A percentile compares a stretch with the other conserved stretches of the same genome.
Conservation (phyloP, 352 stramenopile species). For the Thalassiosira livingstoniorum region DNA sequence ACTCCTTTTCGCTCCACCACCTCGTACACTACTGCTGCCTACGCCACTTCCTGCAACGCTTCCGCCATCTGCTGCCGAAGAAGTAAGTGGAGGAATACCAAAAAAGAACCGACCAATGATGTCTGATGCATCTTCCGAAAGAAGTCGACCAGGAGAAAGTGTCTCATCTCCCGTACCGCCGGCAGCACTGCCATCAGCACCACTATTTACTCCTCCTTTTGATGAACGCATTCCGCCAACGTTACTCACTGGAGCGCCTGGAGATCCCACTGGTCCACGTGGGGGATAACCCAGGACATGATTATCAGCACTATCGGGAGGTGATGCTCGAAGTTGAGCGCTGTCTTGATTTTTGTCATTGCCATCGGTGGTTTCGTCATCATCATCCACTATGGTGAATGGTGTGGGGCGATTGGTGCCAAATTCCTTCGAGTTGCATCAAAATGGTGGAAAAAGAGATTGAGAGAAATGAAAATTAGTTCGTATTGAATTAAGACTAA, state of each 20-base stretch:
- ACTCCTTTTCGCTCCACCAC: background rate
- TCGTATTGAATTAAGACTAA: no score
- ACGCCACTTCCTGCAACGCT: background rate
- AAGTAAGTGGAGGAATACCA: constrained; percentile 13
- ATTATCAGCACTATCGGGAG: no score
- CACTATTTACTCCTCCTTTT: no score
- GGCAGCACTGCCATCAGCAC: no score
- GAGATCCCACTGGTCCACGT: background rate
- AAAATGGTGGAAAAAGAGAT: background rate
- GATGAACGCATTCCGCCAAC: background rate
- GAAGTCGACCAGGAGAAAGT: constrained; percentile 24
- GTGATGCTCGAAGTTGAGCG: no score
- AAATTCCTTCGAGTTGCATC: constrained; percentile 52
- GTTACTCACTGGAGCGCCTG: background rate
- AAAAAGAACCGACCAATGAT: constrained; percentile 64
- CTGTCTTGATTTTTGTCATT: no score
- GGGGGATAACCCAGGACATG: no score
- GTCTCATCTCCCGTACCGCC: background rate
- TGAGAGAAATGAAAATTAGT: background rate
- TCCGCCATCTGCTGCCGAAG: background rate
- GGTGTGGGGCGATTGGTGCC: constrained; percentile 63
- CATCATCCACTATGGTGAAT: constrained; percentile 54
- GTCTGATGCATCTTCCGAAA: constrained; percentile 60
- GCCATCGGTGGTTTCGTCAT: constrained; percentile 37
- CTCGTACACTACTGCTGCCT: background rate